These are phyloP conservation scores for Myxozyma mucilagina DNA, from an alignment of 805 yeast genomes.

Conservation along the genomic window DNA sequence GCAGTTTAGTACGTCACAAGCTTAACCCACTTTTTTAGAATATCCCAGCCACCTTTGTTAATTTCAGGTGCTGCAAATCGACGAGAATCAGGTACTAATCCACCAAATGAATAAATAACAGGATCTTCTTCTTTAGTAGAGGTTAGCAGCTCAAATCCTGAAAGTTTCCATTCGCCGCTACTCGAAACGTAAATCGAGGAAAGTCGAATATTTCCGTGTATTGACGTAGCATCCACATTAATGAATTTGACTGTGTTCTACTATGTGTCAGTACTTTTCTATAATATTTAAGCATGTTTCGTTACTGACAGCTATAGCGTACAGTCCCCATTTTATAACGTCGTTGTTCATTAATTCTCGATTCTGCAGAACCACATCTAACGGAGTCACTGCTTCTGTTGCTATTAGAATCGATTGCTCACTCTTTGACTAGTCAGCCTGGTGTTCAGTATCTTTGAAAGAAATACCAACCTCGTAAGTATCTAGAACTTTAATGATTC, in stretches of 20 bases:
- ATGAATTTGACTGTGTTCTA: slow-evolving; percentile 55
- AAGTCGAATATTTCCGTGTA: slow-evolving; percentile 63
- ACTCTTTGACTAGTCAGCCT: slow-evolving; percentile 33
- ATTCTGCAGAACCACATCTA: slow-evolving; percentile 45
- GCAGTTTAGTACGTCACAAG: not conserved
- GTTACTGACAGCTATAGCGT: slow-evolving; percentile 45
- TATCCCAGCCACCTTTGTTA: slow-evolving; percentile 47
- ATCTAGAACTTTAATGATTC: slow-evolving; percentile 63
- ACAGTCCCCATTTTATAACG: slow-evolving; percentile 55
- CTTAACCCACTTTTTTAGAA: slow-evolving; percentile 17
- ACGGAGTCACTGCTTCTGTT: slow-evolving; percentile 65
- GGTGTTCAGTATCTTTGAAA: not conserved
- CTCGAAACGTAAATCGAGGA: slow-evolving; percentile 64
- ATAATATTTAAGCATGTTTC: not conserved
- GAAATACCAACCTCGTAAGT: slow-evolving; percentile 49
- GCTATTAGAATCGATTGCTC: slow-evolving; percentile 60
- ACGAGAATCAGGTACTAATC: slow-evolving; percentile 40
- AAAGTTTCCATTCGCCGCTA: slow-evolving; percentile 79
- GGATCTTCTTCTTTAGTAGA: slow-evolving; percentile 50
- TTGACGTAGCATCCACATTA: slow-evolving; percentile 54
- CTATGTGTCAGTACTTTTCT: not conserved
- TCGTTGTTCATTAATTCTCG: slow-evolving; percentile 35
- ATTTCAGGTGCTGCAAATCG: slow-evolving; percentile 58
- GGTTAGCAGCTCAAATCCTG: slow-evolving; percentile 73
- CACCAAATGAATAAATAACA: slow-evolving; percentile 39